phyloP scores from a whole-genome alignment of 148 eudicot species.

The Amaranthus cruentus region DNA sequence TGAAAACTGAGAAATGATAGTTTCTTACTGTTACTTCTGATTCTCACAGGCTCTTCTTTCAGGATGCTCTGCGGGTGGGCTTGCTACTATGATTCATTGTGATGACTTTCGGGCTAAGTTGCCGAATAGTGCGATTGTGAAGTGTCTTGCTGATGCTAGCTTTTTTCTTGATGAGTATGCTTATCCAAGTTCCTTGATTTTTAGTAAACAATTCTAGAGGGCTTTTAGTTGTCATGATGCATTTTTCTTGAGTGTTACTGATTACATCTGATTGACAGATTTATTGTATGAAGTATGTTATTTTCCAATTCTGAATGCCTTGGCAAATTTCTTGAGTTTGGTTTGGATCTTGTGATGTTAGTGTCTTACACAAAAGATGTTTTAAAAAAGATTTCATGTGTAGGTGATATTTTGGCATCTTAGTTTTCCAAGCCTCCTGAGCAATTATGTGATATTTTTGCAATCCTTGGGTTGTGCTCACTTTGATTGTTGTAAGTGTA shows the following conservation, averaged over 20 bases:
- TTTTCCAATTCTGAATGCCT: too few relatives aligned
- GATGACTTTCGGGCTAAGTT: conserved; percentile 61
- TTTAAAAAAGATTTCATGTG: too few relatives aligned
- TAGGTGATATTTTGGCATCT: too few relatives aligned
- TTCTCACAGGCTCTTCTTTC: conserved; percentile 92
- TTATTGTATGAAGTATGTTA: too few relatives aligned
- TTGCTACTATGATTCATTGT: conserved; percentile 91
- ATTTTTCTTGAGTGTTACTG: neutral
- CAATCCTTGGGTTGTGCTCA: too few relatives aligned
- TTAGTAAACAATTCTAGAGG: neutral
- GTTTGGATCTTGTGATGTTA: too few relatives aligned
- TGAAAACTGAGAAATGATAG: neutral
- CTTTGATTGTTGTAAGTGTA: too few relatives aligned
- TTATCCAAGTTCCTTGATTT: conserved; percentile 6
- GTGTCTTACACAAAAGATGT: too few relatives aligned
- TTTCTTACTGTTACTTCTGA: conserved; percentile 32
- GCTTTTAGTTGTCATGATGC: neutral
- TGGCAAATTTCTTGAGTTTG: too few relatives aligned
- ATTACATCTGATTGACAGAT: too few relatives aligned
- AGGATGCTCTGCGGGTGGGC: conserved; percentile 99
- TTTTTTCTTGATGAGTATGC: conserved; percentile 80
- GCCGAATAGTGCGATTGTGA: conserved; percentile 61
- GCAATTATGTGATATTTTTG: too few relatives aligned
- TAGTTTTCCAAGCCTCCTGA: too few relatives aligned
- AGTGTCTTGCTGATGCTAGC: conserved; percentile 93